Evolutionary conservation across 2,329 filamentous ascomycete genomes (phyloP).

Genomic region (Colletotrichum falcatum): DNA sequence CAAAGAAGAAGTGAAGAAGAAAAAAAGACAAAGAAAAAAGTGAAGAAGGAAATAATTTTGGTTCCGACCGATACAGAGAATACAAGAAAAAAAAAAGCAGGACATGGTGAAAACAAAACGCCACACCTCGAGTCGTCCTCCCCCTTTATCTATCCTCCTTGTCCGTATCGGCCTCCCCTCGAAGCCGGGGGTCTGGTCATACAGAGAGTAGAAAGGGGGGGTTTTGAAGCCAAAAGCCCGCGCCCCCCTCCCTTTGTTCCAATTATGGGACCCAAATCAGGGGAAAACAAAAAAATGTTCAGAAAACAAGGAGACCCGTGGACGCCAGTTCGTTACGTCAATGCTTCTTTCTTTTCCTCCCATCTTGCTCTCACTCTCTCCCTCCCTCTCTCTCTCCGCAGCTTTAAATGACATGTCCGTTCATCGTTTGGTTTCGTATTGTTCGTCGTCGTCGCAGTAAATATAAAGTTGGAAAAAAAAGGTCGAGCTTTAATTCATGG

Average conservation of each 20-base stretch:
- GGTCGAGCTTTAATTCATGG: not conserved
- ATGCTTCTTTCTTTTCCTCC: constrained; percentile 16
- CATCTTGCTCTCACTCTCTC: not conserved
- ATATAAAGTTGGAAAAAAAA: not conserved
- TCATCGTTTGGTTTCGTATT: constrained; percentile 37
- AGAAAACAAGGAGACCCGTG: constrained; percentile 32
- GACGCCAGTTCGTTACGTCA: constrained; percentile 41
- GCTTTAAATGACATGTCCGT: constrained; percentile 36
- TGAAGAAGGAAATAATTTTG: not conserved
- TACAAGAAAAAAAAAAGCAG: no score
- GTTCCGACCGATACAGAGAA: not conserved
- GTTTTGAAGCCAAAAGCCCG: constrained; percentile 1
- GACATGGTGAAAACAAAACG: constrained; percentile 9
- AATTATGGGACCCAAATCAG: constrained; percentile 18
- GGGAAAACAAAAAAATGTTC: constrained; percentile 13
- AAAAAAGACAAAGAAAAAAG: not conserved
- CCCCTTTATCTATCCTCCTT: constrained; percentile 1
- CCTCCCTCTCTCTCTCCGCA: not conserved
- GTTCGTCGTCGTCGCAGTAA: constrained; percentile 17
- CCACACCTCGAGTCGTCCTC: constrained; percentile 6
- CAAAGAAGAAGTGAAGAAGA: constrained; percentile 2
- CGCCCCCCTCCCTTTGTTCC: not conserved
- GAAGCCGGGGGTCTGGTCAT: not conserved
- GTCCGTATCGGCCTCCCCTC: not conserved
- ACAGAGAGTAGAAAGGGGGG: constrained; percentile 1